phyloP scores from a whole-genome alignment of 2,329 filamentous ascomycete genomes.

The Epichloe aotearoae region DNA sequence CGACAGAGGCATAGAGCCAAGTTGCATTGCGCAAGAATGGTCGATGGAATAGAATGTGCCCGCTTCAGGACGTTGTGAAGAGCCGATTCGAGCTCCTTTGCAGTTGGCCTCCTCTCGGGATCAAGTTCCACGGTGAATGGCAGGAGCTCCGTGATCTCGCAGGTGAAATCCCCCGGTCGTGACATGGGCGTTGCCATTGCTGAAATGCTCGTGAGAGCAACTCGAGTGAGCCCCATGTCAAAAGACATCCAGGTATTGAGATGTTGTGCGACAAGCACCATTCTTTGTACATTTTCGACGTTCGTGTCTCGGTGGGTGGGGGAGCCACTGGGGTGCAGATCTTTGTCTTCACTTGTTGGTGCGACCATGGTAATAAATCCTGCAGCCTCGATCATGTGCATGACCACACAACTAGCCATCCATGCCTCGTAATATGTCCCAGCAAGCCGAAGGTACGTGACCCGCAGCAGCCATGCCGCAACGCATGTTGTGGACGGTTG shows the following conservation, averaged over 20 bases:
- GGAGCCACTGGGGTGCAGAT: slow-evolving; percentile 9
- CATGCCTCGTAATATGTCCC: slow-evolving; percentile 39
- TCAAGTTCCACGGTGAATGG: slow-evolving; percentile 40
- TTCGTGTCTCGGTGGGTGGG: slow-evolving; percentile 10
- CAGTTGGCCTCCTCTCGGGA: slow-evolving; percentile 30
- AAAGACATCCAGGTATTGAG: slow-evolving; percentile 48
- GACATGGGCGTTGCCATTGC: slow-evolving; percentile 26
- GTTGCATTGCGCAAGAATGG: slow-evolving; percentile 39
- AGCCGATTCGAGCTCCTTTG: slow-evolving; percentile 28
- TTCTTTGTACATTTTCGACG: slow-evolving; percentile 26
- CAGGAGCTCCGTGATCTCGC: slow-evolving; percentile 37
- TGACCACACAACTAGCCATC: slow-evolving; percentile 43
- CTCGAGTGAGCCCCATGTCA: slow-evolving; percentile 41
- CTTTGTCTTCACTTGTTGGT: slow-evolving; percentile 9
- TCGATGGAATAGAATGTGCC: slow-evolving; percentile 25
- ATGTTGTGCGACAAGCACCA: slow-evolving; percentile 40
- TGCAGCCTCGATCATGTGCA: slow-evolving; percentile 45
- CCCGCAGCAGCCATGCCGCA: slow-evolving; percentile 39
- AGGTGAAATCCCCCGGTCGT: slow-evolving; percentile 28
- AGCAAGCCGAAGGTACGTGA: slow-evolving; percentile 38
- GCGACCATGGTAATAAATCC: slow-evolving; percentile 32
- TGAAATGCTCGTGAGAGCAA: slow-evolving; percentile 30
- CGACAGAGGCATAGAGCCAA: slow-evolving; percentile 42
- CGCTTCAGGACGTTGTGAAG: slow-evolving; percentile 28
- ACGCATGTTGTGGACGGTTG: slow-evolving; percentile 17